Percentiles rank a stretch among this genome's conserved stretches.
These are phyloP conservation scores for Aspergillus caelatus DNA, from an alignment of 2,329 filamentous ascomycete species.

Conservation along the genomic window DNA sequence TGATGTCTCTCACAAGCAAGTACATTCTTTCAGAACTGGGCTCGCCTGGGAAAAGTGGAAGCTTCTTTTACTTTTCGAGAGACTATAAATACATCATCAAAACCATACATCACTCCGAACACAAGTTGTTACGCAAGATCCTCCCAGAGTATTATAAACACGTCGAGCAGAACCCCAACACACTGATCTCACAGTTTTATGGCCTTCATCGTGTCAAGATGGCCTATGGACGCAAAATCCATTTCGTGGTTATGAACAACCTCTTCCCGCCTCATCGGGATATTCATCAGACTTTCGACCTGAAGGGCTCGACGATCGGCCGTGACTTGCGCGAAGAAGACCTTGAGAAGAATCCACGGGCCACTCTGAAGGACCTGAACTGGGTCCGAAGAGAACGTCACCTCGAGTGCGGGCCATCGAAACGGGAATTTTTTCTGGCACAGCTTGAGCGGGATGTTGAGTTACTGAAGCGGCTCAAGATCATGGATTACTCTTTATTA, in stretches of 20 bases:
- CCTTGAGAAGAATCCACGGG: constrained; percentile 82
- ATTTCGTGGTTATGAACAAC: constrained; percentile 99
- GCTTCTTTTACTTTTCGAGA: constrained; percentile 98
- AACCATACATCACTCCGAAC: constrained; percentile 92
- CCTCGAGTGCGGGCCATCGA: constrained; percentile 84
- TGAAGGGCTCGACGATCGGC: constrained; percentile 95
- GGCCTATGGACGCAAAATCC: constrained; percentile 96
- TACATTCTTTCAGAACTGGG: constrained; percentile 97
- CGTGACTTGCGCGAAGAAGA: constrained; percentile 89
- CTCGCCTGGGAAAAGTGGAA: constrained; percentile 96
- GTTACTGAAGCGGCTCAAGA: constrained; percentile 82
- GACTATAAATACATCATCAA: constrained; percentile 99
- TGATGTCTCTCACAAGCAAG: constrained; percentile 97
- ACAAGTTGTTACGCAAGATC: constrained; percentile 53
- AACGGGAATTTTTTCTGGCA: constrained; percentile 84
- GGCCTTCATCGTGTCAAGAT: constrained; percentile 97
- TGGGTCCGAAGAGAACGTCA: constrained; percentile 86
- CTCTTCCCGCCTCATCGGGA: constrained; percentile 96
- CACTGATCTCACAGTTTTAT: constrained; percentile 95
- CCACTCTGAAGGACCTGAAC: constrained; percentile 94
- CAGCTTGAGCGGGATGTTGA: constrained; percentile 87
- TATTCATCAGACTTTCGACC: constrained; percentile 94
- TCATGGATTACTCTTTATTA: constrained; percentile 98
- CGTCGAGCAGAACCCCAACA: constrained; percentile 91
- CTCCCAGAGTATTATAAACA: constrained; percentile 89